Percentiles rank a stretch among this genome's conserved stretches.
Conservation (phyloP, 2,329 filamentous ascomycete genomes). For the Cladosporium sphaerospermum region DNA sequence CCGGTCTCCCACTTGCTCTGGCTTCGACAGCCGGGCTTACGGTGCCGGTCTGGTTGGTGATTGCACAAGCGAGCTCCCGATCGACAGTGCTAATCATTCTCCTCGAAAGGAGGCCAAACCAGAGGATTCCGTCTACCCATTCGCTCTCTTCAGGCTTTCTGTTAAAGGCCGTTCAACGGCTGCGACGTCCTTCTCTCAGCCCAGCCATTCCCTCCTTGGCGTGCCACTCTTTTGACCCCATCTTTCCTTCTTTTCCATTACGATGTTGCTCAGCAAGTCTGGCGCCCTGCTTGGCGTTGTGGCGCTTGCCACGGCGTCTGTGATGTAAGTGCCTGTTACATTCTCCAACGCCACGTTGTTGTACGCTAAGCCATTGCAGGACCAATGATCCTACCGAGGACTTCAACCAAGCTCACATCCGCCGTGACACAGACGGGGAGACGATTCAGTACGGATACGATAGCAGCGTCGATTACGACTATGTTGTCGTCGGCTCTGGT, state of each 20-base stretch:
- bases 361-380: not conserved
- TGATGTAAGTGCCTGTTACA: not conserved
- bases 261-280: not conserved
- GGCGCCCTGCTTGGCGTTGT: not conserved
- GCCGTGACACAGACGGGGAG: not conserved
- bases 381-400: not conserved
- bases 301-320: not conserved
- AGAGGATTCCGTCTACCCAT: too few relatives aligned
- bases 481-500: constrained; percentile 57
- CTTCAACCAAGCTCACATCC: not conserved
- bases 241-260: not conserved
- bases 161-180: too few relatives aligned
- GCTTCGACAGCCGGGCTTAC: too few relatives aligned
- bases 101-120: too few relatives aligned
- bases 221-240: not conserved
- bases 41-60: too few relatives aligned
- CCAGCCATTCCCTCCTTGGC: constrained; percentile 3
- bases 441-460: constrained; percentile 6
- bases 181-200: too few relatives aligned
- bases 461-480: constrained; percentile 45
- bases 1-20: too few relatives aligned
- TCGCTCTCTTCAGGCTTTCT: too few relatives aligned
- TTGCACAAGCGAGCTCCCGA: too few relatives aligned
- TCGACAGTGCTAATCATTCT: too few relatives aligned
- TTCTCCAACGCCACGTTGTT: too few relatives aligned